Base-by-base conservation (phyloP, 805 yeast genomes). In the Starmerella sirachaensis region DNA sequence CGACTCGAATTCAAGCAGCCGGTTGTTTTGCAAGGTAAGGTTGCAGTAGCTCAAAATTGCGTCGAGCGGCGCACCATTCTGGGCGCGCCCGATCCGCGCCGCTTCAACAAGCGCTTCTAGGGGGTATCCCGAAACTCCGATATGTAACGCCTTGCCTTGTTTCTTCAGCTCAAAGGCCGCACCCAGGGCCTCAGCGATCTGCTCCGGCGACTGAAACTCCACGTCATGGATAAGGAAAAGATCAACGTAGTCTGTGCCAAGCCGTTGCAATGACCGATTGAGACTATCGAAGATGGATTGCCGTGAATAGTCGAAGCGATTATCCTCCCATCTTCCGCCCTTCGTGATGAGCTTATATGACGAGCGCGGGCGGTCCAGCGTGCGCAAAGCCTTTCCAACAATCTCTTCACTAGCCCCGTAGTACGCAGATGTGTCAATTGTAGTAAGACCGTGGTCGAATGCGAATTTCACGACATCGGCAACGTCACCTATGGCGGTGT, bases 371-470 rank as follows among this genome's bases (percentile, higher is more conserved):
- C 55, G 54, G 4, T 54, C 53, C 7, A 62, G 34, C 5, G 56
- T 46, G 18, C 58, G 55, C 46, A 86, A 60, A 0, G 85, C 88
- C 12, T 65, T 43, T 1, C 97, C 96, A 5, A 82, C 54, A 11
- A 86, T 46, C 14, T 59, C 65, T 53, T 86, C 97, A 5, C 93
- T 80, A 0, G 83, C 83, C 0, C 96, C 96, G 55, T 86, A 86
- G 60, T 82, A 85, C 3, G 96, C 95, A 0, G 95, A 81, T 0
- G 96, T 84, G 54, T 86, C 96, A 25, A 86, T 64, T 1, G 93
- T 91, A 31, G 66, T 69, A 42, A 83, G 62, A 0, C 95, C 95
- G 18, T 64, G 53, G 16, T 63, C 59, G 50, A 86, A 76, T 0
- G 86, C 91, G 11, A 56, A 50, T 33, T 61, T 54, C 16, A 86